phyloP scores from a whole-genome alignment of 2,329 filamentous ascomycete species.

The Arthrinium puccinioides region DNA sequence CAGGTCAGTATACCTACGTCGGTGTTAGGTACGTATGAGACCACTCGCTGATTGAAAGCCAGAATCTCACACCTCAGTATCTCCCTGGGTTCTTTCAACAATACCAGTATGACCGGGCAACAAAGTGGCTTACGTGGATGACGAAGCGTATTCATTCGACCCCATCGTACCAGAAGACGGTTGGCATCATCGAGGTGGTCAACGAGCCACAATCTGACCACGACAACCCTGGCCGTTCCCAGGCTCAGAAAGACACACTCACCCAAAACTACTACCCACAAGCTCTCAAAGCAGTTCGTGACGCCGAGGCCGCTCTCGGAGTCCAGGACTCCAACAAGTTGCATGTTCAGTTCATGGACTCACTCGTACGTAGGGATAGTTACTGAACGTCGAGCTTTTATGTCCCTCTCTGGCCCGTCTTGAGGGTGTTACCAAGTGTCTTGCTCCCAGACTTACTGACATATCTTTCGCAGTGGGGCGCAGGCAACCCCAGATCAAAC shows the following conservation, averaged over 20 bases:
- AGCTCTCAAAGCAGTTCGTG: slow-evolving; percentile 31
- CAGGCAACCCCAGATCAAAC: slow-evolving; percentile 33
- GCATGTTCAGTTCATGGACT: slow-evolving; percentile 31
- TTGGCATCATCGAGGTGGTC: slow-evolving; percentile 39
- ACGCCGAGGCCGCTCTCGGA: slow-evolving; percentile 28
- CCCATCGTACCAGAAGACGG: slow-evolving; percentile 29
- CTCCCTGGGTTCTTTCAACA: slow-evolving; percentile 37
- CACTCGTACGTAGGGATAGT: no score
- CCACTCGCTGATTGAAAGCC: slow-evolving; percentile 5
- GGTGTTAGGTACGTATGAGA: no score
- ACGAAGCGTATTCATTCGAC: slow-evolving; percentile 31
- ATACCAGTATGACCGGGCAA: slow-evolving; percentile 37
- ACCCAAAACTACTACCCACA: slow-evolving; percentile 32
- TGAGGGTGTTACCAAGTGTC: no score
- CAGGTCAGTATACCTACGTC: slow-evolving; percentile 4
- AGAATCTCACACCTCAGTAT: slow-evolving; percentile 6
- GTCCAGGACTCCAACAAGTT: slow-evolving; percentile 28
- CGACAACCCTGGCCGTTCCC: slow-evolving; percentile 14
- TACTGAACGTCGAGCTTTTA: no score
- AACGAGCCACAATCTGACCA: slow-evolving; percentile 37
- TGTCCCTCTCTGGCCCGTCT: no score
- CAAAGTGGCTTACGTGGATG: slow-evolving; percentile 36
- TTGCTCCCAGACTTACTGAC: no score
- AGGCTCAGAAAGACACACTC: slow-evolving; percentile 16
- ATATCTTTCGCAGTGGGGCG: slow-evolving; percentile 36